A percentile compares a stretch with the other conserved stretches of the same genome.
phyloP scores from a whole-genome alignment of 805 yeast genomes.

The Kazachstania viticola region DNA sequence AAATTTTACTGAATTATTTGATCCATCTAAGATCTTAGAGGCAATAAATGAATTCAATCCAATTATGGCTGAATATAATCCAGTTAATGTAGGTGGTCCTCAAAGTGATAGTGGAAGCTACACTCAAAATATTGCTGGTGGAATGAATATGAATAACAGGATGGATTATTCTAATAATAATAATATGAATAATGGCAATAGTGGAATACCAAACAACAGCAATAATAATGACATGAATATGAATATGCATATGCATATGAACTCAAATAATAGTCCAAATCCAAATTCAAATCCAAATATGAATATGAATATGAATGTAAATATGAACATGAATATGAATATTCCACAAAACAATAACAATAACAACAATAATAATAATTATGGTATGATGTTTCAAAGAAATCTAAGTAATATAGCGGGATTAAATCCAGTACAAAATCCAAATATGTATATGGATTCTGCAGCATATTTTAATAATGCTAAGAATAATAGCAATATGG shows the following conservation, averaged over 20 bases:
- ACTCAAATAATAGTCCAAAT: conserved; percentile 1
- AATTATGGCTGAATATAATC: conserved; percentile 2
- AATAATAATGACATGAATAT: conserved; percentile 1
- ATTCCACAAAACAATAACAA: background rate
- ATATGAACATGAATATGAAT: background rate
- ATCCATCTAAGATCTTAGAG: conserved; percentile 23
- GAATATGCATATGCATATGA: background rate
- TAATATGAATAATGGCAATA: background rate
- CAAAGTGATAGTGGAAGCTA: background rate
- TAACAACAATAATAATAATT: background rate
- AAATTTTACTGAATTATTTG: conserved; percentile 22
- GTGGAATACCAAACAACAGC: background rate
- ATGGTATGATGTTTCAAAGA: too few species aligned
- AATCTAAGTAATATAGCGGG: too few species aligned
- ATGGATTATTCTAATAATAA: too few species aligned
- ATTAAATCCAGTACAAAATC: too few species aligned
- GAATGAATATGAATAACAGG: conserved; percentile 1
- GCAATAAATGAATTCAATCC: conserved; percentile 10
- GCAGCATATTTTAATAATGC: too few species aligned
- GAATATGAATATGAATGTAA: background rate
- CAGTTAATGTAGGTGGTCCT: conserved; percentile 1
- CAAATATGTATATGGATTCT: too few species aligned
- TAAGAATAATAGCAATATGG: background rate
- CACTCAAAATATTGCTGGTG: too few species aligned
- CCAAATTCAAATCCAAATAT: background rate